Evolutionary conservation across 1,284 basidiomycete genomes (phyloP), one percentile per base, ranked within the genome.

Genomic region (Papiliotrema terrestris): DNA sequence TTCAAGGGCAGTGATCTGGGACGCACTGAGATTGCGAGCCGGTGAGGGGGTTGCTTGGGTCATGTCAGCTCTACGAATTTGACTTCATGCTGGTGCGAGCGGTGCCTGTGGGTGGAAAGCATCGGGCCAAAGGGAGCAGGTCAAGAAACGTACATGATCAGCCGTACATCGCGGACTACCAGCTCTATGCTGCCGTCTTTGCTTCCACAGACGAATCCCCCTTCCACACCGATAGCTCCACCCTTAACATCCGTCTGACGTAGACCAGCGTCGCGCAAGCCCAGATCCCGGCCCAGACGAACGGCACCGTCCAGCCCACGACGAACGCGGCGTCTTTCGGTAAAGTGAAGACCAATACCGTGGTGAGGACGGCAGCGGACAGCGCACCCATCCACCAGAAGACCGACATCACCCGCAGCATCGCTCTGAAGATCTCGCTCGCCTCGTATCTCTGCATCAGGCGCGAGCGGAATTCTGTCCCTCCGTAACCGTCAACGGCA

Each of bases 261-360:
- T 49, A 54, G 32, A 45, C 15, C 13, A 38, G 36, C 36, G 52
- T 54, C 29, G 23, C 19, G 4, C 35, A 2, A 6, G 39, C 38
- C 52, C 52, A 54, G 2, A 54, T 20, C 6, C 46, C 52, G 1
- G 52, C 52, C 52, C 52, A 54, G 20, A 54, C n/a, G 20, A 54
- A 41, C 11, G 52, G 52, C 20, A 54, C 38, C 8, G n/a, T 43
- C 52, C 52, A 54, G 2, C 52, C 52, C 8, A 54, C 52, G n/a
- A 49, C 46, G 36, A 48, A 54, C 17, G 52, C 52, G 20, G 52
- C 46, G 17, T 54, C 52, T 14, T 49, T 43, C 9, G 51, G 8
- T 15, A 54, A 23, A 19, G 52, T 49, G 32, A 49, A 54, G 8
- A 54, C 46, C 20, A 54, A 46, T n/a, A 43, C 32, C 17, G 46